A percentile compares a stretch with the other conserved stretches of the same genome.
phyloP scores from a whole-genome alignment of 768 basidiomycete genomes.

The Cubamyces sp. region DNA sequence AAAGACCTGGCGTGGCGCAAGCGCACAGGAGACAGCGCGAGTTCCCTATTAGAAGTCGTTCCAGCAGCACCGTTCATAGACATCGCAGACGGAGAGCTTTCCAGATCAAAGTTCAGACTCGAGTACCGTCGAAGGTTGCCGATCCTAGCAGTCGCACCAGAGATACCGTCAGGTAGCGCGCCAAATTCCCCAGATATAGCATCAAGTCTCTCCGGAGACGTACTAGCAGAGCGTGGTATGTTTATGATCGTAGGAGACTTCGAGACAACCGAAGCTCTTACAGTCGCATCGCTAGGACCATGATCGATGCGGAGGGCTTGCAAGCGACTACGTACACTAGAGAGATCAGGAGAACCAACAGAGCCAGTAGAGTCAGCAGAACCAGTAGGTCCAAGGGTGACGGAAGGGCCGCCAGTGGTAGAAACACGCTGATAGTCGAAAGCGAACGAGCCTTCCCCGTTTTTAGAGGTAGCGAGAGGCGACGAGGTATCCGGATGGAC shows the following conservation, averaged over 20 bases:
- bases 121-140: slow-evolving; percentile 33
- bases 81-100: slow-evolving; percentile 25
- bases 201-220: neutral
- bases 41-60: slow-evolving; percentile 15
- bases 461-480: neutral
- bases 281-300: neutral
- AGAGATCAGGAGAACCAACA: neutral
- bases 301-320: slow-evolving; percentile 4
- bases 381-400: too few species aligned
- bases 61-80: slow-evolving; percentile 1
- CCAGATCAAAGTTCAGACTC: slow-evolving; percentile 35
- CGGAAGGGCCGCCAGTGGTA: neutral
- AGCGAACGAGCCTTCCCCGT: slow-evolving; percentile 1
- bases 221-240: neutral
- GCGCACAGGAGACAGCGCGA: slow-evolving; percentile 8
- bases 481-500: neutral
- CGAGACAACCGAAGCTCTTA: neutral
- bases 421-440: slow-evolving; percentile 9
- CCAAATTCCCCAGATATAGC: slow-evolving; percentile 1
- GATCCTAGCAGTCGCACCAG: slow-evolving; percentile 1
- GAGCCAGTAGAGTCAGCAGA: too few species aligned
- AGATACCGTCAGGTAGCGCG: slow-evolving; percentile 4
- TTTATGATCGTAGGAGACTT: neutral
- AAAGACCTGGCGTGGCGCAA: slow-evolving; percentile 25
- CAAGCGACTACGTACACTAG: neutral